Percentiles rank a stretch among this genome's conserved stretches.
phyloP scores from a whole-genome alignment of 2,329 filamentous ascomycete species.

The Cercospora nicotianae region DNA sequence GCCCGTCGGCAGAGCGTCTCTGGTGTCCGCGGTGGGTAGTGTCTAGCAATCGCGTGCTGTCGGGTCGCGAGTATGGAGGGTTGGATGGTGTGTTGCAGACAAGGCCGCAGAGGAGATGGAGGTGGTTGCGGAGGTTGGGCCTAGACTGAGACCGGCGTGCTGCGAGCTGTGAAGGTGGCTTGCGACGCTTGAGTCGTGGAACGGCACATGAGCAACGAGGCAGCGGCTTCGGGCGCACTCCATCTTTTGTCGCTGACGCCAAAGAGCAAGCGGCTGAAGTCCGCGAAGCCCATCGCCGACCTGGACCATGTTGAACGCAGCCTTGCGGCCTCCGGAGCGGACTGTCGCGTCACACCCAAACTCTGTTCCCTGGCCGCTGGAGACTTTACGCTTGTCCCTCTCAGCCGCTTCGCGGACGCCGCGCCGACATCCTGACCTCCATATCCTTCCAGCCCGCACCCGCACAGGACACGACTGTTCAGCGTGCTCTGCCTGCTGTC shows the following conservation, averaged over 20 bases:
- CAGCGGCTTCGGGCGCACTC: not conserved
- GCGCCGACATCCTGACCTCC: not conserved
- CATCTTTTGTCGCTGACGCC: not conserved
- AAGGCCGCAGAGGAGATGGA: not conserved
- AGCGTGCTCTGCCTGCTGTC: not conserved
- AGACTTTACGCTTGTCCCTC: not conserved
- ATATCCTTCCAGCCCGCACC: not conserved
- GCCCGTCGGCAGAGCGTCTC: not conserved
- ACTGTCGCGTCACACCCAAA: not conserved
- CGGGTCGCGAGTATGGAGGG: not conserved
- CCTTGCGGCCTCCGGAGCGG: not conserved
- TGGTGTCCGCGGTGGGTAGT: not conserved
- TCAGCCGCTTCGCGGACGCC: not conserved
- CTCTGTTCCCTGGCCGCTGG: not conserved
- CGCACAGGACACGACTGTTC: not conserved
- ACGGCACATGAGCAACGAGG: not conserved
- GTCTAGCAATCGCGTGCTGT: not conserved
- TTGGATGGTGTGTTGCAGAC: not conserved
- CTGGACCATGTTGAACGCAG: not conserved
- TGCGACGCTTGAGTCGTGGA: constrained; percentile 1
- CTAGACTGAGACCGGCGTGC: not conserved
- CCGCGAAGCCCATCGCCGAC: not conserved
- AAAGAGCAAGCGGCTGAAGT: not conserved
- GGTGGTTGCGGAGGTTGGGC: not conserved
- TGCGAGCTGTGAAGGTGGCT: constrained; percentile 1